Conservation (phyloP, 345 rosid species). For the Eucalyptus sp. region DNA sequence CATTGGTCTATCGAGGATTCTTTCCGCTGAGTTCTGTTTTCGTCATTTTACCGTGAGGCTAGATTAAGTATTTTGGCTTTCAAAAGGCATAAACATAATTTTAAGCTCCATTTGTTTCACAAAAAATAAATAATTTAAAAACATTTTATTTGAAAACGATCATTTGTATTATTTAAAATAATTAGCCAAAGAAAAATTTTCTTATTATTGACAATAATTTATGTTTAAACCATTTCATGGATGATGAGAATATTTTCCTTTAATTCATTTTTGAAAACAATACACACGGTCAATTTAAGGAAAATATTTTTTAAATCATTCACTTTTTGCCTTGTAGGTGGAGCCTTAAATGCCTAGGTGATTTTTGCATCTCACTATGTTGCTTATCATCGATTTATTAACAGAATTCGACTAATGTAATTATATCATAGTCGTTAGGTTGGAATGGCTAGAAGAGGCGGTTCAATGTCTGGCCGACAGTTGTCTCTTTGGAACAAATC, state of each 20-base stretch:
- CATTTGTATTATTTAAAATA: neutral
- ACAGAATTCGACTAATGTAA: neutral
- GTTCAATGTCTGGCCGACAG: too few relatives aligned
- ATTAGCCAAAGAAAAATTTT: neutral
- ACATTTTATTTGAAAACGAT: rapidly evolving
- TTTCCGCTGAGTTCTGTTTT: neutral
- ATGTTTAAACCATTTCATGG: too few relatives aligned
- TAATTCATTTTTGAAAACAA: neutral
- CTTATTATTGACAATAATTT: too few relatives aligned
- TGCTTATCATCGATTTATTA: neutral
- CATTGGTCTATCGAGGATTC: neutral
- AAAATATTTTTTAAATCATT: too few relatives aligned
- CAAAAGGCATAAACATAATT: neutral
- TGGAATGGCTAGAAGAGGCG: neutral
- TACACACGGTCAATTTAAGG: neutral
- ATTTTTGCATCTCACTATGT: neutral
- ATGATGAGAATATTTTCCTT: neutral
- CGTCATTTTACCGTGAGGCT: neutral
- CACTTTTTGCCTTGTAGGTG: rapidly evolving
- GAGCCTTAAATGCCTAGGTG: neutral
- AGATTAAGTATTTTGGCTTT: neutral
- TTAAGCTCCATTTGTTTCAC: neutral
- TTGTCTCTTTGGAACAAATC: too few relatives aligned
- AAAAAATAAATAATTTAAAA: too few relatives aligned
- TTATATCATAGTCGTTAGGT: neutral